phyloP scores from a whole-genome alignment of 768 basidiomycete genomes.

The Phlebiopsis gigantea region DNA sequence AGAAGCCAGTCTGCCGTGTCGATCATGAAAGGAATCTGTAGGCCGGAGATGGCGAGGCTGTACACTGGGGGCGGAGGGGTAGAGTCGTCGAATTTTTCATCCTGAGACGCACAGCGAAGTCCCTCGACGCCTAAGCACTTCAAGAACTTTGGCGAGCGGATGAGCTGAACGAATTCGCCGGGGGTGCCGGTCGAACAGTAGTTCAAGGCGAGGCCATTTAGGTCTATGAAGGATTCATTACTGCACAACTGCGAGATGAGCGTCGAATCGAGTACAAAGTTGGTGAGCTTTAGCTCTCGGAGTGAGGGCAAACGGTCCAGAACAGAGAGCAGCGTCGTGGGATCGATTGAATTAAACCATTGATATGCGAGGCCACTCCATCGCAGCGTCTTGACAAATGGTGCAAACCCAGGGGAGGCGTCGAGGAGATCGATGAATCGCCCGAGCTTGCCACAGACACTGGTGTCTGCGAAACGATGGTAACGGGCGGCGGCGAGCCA shows the following conservation, averaged over 20 bases:
- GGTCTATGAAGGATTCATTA: background rate
- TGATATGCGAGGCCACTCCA: background rate
- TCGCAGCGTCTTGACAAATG: conserved; percentile 2
- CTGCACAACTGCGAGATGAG: background rate
- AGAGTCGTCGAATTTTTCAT: background rate
- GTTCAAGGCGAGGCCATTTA: background rate
- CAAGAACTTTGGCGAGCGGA: background rate
- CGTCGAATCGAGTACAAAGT: background rate
- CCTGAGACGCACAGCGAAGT: background rate
- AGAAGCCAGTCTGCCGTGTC: background rate
- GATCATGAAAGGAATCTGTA: background rate
- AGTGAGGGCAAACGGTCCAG: background rate
- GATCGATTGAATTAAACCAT: background rate
- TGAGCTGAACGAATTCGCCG: background rate
- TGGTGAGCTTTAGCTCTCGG: background rate
- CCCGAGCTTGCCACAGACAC: conserved; percentile 3
- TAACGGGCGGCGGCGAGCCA: conserved; percentile 15
- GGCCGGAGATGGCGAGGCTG: background rate
- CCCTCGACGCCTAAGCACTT: conserved; percentile 1
- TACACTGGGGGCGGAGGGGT: background rate
- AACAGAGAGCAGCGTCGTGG: background rate
- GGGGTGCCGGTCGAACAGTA: background rate
- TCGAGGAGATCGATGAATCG: conserved; percentile 8
- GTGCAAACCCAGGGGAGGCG: background rate
- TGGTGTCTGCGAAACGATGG: conserved; percentile 7